Evolutionary conservation across 371 early-diverging fungal species (phyloP).

Genomic region (Enterospora canceri): DNA sequence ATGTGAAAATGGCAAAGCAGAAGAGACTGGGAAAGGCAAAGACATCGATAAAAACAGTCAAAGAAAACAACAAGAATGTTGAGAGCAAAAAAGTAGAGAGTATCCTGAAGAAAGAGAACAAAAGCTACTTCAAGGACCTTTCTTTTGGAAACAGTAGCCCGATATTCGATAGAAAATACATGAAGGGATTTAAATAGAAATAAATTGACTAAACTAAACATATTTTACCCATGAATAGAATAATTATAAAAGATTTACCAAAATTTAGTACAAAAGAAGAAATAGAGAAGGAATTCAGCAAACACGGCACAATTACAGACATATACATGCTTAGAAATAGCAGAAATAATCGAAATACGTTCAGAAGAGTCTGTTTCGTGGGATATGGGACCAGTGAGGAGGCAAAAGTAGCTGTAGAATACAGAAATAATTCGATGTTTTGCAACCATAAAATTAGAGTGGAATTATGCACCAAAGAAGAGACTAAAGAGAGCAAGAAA

Average conservation of each 20-base stretch:
- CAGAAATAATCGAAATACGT: slow-evolving; percentile 8
- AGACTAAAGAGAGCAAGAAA: not conserved
- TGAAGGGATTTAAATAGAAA: not conserved
- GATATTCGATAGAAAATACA: not conserved
- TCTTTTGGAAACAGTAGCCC: slow-evolving; percentile 24
- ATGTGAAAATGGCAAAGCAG: too few relatives aligned
- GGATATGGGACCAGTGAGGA: slow-evolving; percentile 43
- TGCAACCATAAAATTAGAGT: slow-evolving; percentile 40
- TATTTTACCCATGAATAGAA: slow-evolving; percentile 35
- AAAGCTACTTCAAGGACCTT: slow-evolving; percentile 14
- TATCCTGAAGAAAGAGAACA: slow-evolving; percentile 13
- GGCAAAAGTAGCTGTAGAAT: slow-evolving; percentile 31
- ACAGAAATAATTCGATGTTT: slow-evolving; percentile 20
- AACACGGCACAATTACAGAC: slow-evolving; percentile 42
- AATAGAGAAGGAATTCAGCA: slow-evolving; percentile 38
- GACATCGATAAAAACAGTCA: not conserved
- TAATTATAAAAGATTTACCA: slow-evolving; percentile 55
- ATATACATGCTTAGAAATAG: slow-evolving; percentile 37
- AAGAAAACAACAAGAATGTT: slow-evolving; percentile 1
- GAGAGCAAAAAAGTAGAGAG: slow-evolving; percentile 5
- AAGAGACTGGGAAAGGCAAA: not conserved
- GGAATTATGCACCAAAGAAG: slow-evolving; percentile 4
- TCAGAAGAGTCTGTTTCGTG: slow-evolving; percentile 50
- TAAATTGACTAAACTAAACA: not conserved
- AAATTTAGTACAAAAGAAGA: slow-evolving; percentile 28